phyloP scores from a whole-genome alignment of 345 rosid genomes.

The Theobroma cacao region DNA sequence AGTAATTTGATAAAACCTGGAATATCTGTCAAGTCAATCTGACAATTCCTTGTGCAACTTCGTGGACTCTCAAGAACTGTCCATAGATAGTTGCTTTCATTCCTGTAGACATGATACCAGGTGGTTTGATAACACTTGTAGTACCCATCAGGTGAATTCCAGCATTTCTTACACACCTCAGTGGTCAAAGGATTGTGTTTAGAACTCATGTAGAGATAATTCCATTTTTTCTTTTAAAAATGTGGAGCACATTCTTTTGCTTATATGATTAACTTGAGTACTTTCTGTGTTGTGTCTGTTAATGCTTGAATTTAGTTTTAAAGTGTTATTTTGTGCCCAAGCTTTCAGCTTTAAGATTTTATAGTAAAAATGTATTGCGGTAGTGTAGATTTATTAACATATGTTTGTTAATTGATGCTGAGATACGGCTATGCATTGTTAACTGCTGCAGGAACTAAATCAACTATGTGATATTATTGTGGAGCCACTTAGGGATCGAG shows the following conservation, averaged over 20 bases:
- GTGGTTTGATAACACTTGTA: background rate
- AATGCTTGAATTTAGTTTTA: background rate
- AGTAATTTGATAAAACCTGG: background rate
- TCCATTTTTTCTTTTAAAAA: background rate
- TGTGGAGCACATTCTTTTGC: background rate
- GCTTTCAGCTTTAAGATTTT: background rate
- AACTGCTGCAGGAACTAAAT: slow-evolving; percentile 69
- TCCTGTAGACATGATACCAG: background rate
- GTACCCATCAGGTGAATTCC: background rate
- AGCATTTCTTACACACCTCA: background rate
- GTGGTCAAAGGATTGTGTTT: background rate
- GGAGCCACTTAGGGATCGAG: slow-evolving; percentile 89
- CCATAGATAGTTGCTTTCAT: background rate
- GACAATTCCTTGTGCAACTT: background rate
- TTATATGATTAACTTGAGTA: background rate
- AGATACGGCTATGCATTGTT: background rate
- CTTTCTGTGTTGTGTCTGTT: background rate
- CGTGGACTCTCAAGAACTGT: background rate
- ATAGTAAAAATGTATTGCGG: background rate
- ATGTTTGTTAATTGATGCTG: slow-evolving; percentile 7
- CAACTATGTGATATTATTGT: slow-evolving; percentile 77
- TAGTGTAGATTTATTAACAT: background rate
- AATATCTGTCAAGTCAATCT: background rate
- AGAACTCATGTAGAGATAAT: background rate
- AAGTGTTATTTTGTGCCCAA: background rate